phyloP scores from a whole-genome alignment of 164 flowering plant species.

The Aristolochia fimbriata region DNA sequence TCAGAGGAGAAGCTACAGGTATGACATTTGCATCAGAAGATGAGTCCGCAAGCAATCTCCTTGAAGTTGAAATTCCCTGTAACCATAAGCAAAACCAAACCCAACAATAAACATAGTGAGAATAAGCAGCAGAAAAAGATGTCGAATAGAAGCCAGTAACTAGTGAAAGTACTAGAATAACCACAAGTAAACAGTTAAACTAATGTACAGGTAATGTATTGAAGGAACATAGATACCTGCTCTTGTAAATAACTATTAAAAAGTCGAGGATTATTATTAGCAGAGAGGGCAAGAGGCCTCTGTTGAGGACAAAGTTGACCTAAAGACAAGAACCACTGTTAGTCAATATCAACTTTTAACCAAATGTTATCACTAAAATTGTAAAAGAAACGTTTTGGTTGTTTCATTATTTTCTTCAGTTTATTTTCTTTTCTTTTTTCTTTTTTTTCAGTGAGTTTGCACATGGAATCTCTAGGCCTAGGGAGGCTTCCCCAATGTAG shows the following conservation, averaged over 20 bases:
- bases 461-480: too few species aligned
- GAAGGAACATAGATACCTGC: conserved; percentile 1
- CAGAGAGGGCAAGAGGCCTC: background rate
- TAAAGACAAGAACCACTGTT: background rate
- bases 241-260: background rate
- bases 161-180: background rate
- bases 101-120: background rate
- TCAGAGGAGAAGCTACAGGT: conserved; percentile 61
- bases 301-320: conserved; percentile 1
- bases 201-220: background rate
- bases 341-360: too few species aligned
- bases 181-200: too few species aligned
- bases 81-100: conserved; percentile 4
- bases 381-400: too few species aligned
- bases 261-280: background rate
- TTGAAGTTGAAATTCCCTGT: conserved; percentile 73
- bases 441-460: too few species aligned
- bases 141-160: too few species aligned
- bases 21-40: conserved; percentile 25
- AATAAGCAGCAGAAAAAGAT: background rate
- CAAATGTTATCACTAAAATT: too few species aligned
- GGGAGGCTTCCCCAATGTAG: too few species aligned
- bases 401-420: too few species aligned
- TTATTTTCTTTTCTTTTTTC: too few species aligned
- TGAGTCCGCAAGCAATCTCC: conserved; percentile 45